Evolutionary conservation across 768 basidiomycete species (phyloP).

Genomic region (Atractiella rhizophila): DNA sequence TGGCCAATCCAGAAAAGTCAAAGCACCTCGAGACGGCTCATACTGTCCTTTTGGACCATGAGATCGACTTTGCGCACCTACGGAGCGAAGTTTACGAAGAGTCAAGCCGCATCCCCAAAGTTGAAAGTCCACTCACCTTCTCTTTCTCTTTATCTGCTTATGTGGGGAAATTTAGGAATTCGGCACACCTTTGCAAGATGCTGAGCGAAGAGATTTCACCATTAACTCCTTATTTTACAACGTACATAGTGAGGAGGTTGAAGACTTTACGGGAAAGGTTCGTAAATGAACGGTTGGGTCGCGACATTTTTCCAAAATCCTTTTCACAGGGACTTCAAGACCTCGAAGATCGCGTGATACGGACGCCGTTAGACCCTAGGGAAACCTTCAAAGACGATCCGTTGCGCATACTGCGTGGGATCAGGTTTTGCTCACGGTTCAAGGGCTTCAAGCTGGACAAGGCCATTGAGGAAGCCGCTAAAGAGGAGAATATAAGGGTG

Average conservation of each 20-base stretch:
- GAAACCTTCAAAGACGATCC: slow-evolving; percentile 90
- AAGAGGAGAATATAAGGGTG: slow-evolving; percentile 13
- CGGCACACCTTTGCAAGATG: slow-evolving; percentile 78
- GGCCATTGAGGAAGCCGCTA: slow-evolving; percentile 30
- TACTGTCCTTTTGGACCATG: slow-evolving; percentile 48
- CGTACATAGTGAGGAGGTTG: slow-evolving; percentile 55
- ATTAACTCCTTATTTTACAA: slow-evolving; percentile 96
- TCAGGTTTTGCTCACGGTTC: slow-evolving; percentile 75
- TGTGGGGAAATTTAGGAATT: slow-evolving; percentile 33
- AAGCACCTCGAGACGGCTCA: slow-evolving; percentile 94
- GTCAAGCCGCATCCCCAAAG: slow-evolving; percentile 66
- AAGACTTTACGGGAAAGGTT: slow-evolving; percentile 65
- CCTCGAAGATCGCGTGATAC: slow-evolving; percentile 28
- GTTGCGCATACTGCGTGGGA: slow-evolving; percentile 62
- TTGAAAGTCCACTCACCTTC: slow-evolving; percentile 31
- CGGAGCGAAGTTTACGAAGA: slow-evolving; percentile 63
- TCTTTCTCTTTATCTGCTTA: neutral
- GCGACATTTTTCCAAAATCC: neutral
- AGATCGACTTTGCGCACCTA: slow-evolving; percentile 81
- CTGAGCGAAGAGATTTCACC: slow-evolving; percentile 66
- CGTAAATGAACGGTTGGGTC: neutral
- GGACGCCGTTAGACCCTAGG: slow-evolving; percentile 63
- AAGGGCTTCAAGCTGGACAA: slow-evolving; percentile 38
- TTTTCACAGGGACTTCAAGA: slow-evolving; percentile 4
- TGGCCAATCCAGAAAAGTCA: slow-evolving; percentile 83